Base-by-base conservation (phyloP, 2,329 filamentous ascomycete species). In the Chalara sp. region DNA sequence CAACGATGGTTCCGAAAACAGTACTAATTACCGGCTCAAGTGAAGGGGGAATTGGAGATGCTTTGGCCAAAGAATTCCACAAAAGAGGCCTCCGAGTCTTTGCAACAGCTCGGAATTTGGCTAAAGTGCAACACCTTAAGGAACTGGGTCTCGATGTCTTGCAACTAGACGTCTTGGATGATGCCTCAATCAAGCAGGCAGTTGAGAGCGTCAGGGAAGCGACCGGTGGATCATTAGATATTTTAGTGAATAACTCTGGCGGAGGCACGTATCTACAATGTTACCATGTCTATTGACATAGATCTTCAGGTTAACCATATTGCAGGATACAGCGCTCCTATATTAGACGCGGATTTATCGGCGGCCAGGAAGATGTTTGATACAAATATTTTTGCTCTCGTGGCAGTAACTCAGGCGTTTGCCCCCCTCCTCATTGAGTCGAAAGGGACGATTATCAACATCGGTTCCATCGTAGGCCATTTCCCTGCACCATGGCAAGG, bases 171-270 rank as follows among this genome's bases (percentile, higher is more conserved):
- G 12, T 45, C 30, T 21, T 21, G 21, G 21, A 21, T 21, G 21
- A 21, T 21, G 21, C 21, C 21, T 21, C 35, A 37, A 66, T 75
- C 47, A 49, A 48, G 0, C 42, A 50, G 4, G 63, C 64, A 1
- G 63, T 65, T 28, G 54, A 57, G 5, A 51, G 60, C 10, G 63
- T 74, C 35, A 49, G 58, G 6, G 48, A 47, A 8, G 58, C 62
- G 10, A 67, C 67, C 0, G 66, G 66, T n/a, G 67, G 67, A 21
- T 65, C 54, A 28, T 63, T 74, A 8, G 67, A 74, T 51, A 62
- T 71, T 29, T 66, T 75, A 5, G 60, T 73, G 51, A 74, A 75
- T 57, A 74, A 74, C 56, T 66, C 70, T 1, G 71, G 67, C 5
- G 50, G 58, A n/a, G 61, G 63, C 30, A 63, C 63, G 44, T 3